Evolutionary conservation across 163 green algal species (phyloP).

Genomic region (Scenedesmus sp.): DNA sequence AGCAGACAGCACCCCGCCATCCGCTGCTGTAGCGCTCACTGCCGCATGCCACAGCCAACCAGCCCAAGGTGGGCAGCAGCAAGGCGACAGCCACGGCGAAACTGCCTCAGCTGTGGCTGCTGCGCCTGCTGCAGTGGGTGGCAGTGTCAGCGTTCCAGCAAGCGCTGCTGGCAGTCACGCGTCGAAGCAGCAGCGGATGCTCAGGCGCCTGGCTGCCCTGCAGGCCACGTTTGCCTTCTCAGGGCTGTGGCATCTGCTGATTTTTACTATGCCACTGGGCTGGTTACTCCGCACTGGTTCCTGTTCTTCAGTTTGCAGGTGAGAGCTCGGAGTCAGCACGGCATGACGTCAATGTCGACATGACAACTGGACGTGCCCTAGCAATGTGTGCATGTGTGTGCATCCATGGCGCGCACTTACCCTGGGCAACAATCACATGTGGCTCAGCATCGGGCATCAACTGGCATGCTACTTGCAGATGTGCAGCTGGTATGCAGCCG

Average conservation of each 20-base stretch:
- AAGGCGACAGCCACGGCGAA: background rate
- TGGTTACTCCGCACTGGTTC: constrained; percentile 62
- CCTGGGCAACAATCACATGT: too few species aligned
- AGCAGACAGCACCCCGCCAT: background rate
- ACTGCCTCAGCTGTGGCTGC: background rate
- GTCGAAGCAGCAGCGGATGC: constrained; percentile 1
- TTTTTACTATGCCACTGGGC: constrained; percentile 68
- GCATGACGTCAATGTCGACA: background rate
- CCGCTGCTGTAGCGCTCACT: background rate
- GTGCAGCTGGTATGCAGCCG: background rate
- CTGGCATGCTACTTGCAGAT: background rate
- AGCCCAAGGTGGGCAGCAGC: background rate
- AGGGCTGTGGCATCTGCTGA: constrained; percentile 63
- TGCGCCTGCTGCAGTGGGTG: background rate
- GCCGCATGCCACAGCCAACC: background rate
- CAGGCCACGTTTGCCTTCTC: constrained; percentile 69
- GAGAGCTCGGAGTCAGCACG: background rate
- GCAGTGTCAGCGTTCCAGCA: background rate
- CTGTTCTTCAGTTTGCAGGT: constrained; percentile 61
- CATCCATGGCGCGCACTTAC: too few species aligned
- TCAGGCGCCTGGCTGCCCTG: constrained; percentile 55
- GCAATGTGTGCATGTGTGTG: too few species aligned
- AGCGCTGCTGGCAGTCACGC: background rate
- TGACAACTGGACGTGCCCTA: background rate
- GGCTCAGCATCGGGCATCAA: too few species aligned